Conservation (phyloP, 768 basidiomycete genomes). For the Nevesoporus exiguus region DNA sequence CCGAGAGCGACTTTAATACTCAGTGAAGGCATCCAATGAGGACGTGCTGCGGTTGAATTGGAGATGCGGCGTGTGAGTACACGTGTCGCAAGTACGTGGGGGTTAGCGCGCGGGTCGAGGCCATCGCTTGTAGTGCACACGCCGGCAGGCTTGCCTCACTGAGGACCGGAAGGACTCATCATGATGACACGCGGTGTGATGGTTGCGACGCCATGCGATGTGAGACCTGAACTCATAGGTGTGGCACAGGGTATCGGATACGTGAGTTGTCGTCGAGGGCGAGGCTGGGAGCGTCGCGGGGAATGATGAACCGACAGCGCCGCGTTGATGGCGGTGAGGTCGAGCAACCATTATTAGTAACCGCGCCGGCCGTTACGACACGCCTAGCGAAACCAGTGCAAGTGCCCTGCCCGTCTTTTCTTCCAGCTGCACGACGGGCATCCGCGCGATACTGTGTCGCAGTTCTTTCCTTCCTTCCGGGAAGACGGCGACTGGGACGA, state of each 20-base stretch:
- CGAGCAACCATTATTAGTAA: conserved; percentile 26
- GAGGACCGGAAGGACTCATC: neutral
- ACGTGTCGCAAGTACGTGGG: conserved; percentile 31
- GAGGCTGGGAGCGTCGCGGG: neutral
- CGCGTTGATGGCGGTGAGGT: conserved; percentile 23
- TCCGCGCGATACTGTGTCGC: conserved; percentile 7
- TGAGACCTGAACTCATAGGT: neutral
- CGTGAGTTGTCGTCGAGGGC: conserved; percentile 7
- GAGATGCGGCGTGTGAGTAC: conserved; percentile 32
- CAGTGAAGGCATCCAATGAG: conserved; percentile 14
- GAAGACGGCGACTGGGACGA: conserved; percentile 8
- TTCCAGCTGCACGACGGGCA: conserved; percentile 21
- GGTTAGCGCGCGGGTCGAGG: conserved; percentile 25
- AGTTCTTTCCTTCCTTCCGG: conserved; percentile 9
- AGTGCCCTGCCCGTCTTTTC: conserved; percentile 18
- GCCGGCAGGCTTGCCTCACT: neutral
- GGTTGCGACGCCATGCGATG: neutral
- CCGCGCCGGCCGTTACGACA: conserved; percentile 31
- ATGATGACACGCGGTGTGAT: neutral
- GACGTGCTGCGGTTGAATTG: conserved; percentile 27
- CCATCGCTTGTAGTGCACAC: conserved; percentile 2
- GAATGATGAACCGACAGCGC: conserved; percentile 15
- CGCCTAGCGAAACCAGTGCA: conserved; percentile 33
- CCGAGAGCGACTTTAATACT: conserved; percentile 5
- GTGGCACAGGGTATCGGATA: neutral